A percentile compares a stretch with the other conserved stretches of the same genome.
Conservation (phyloP, 139 green algal genomes). For the Pseudopediastrum boryanum region DNA sequence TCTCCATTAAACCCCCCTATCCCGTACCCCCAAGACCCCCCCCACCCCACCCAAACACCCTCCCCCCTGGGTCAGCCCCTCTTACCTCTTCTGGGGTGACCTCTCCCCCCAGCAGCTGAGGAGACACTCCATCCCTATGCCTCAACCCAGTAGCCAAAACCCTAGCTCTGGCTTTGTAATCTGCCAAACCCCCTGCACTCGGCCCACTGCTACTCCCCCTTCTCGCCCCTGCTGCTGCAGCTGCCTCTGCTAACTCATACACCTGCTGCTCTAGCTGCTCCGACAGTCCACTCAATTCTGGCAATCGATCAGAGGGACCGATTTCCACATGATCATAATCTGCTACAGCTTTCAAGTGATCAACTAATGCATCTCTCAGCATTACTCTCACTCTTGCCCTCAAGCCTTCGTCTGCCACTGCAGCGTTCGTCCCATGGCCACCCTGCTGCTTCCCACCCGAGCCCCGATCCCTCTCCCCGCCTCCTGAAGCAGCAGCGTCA, state of each 20-base stretch:
- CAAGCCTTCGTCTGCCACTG: background rate
- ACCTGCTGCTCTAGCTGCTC: slow-evolving; percentile 28
- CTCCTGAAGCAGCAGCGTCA: background rate
- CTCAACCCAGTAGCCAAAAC: slow-evolving; percentile 35
- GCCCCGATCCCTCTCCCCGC: background rate
- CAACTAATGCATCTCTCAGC: slow-evolving; percentile 23
- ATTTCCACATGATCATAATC: background rate
- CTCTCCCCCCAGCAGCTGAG: slow-evolving; percentile 24
- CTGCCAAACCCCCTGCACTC: background rate
- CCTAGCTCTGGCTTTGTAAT: slow-evolving; percentile 34
- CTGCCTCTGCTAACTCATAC: background rate
- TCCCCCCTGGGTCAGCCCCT: too few relatives aligned
- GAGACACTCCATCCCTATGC: slow-evolving; percentile 37
- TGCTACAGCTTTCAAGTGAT: slow-evolving; percentile 11
- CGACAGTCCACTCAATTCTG: background rate
- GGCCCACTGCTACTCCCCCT: too few relatives aligned
- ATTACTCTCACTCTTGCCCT: slow-evolving; percentile 3
- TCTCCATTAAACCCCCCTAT: too few relatives aligned
- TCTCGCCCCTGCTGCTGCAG: background rate
- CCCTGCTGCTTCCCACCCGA: background rate
- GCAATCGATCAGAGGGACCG: background rate
- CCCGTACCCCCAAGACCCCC: too few relatives aligned
- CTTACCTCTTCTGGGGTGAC: background rate
- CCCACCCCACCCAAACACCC: too few relatives aligned
- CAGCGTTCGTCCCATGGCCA: too few relatives aligned